A percentile compares a stretch with the other conserved stretches of the same genome.
These are phyloP conservation scores for Dryas octopetala DNA, from an alignment of 306 rosid species.

Conservation along the genomic window DNA sequence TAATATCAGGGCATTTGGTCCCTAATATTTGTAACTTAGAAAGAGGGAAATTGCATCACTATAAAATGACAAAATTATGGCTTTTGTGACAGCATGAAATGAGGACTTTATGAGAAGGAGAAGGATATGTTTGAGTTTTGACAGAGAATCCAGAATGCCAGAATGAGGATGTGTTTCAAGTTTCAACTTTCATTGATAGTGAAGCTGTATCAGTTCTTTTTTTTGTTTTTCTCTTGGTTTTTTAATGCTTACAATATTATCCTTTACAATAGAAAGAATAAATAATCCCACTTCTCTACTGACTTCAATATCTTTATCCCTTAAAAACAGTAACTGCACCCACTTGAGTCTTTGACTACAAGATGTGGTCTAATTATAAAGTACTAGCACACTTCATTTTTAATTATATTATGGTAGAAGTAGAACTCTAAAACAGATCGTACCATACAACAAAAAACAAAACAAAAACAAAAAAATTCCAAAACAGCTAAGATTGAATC, in stretches of 20 bases:
- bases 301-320: neutral
- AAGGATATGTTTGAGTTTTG: neutral
- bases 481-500: neutral
- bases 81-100: neutral
- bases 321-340: neutral
- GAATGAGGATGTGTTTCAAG: neutral
- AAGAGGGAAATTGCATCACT: neutral
- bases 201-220: neutral
- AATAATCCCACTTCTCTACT: neutral
- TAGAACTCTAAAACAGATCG: neutral
- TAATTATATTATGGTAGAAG: neutral
- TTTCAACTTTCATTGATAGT: neutral
- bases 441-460: too few species aligned
- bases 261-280: neutral
- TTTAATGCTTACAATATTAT: neutral
- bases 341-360: neutral
- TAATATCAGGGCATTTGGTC: neutral
- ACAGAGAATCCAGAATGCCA: neutral
- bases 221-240: neutral
- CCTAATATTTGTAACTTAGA: neutral
- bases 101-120: neutral
- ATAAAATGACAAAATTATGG: neutral
- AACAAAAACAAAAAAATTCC: too few species aligned
- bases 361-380: neutral
- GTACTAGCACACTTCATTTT: neutral